Percentiles rank a stretch among this genome's conserved stretches.
Evolutionary conservation across 2,329 filamentous ascomycete genomes (phyloP).

Genomic region (Sphaceloma murrayae): DNA sequence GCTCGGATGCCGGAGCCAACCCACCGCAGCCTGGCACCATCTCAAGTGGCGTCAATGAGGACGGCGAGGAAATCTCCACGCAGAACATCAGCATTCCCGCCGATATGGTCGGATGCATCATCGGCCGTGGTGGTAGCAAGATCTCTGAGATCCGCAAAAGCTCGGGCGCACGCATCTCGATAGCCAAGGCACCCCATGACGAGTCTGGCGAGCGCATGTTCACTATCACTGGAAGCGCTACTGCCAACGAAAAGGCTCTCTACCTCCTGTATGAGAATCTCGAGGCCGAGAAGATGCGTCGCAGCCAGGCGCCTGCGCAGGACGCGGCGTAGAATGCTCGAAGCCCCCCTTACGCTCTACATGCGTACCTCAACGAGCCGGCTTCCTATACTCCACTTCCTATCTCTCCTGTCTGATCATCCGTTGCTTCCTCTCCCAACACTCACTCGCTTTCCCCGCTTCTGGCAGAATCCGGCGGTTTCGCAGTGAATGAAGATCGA

Average conservation of each 20-base stretch:
- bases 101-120: conserved; percentile 99
- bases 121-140: conserved; percentile 88
- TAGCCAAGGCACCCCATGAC: conserved; percentile 93
- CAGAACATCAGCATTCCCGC: conserved; percentile 99
- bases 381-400: conserved; percentile 2
- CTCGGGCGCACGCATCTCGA: conserved; percentile 92
- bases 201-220: conserved; percentile 99
- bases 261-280: conserved; percentile 98
- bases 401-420: conserved; percentile 12
- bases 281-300: conserved; percentile 97
- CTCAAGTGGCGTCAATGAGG: conserved; percentile 44
- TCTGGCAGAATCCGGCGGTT: no score
- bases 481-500: no score
- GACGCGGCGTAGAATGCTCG: conserved; percentile 27
- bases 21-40: conserved; percentile 69
- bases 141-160: conserved; percentile 98
- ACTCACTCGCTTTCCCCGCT: no score
- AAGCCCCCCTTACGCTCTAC: conserved; percentile 16
- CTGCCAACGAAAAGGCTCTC: conserved; percentile 89
- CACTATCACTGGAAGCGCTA: conserved; percentile 92
- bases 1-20: conserved; percentile 68
- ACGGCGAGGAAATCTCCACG: conserved; percentile 94
- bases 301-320: conserved; percentile 59
- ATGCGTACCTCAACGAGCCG: background rate
- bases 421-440: background rate